These are phyloP conservation scores for Elaeis guineensis DNA, from an alignment of 176 grass and related monocot species.

Conservation along the genomic window DNA sequence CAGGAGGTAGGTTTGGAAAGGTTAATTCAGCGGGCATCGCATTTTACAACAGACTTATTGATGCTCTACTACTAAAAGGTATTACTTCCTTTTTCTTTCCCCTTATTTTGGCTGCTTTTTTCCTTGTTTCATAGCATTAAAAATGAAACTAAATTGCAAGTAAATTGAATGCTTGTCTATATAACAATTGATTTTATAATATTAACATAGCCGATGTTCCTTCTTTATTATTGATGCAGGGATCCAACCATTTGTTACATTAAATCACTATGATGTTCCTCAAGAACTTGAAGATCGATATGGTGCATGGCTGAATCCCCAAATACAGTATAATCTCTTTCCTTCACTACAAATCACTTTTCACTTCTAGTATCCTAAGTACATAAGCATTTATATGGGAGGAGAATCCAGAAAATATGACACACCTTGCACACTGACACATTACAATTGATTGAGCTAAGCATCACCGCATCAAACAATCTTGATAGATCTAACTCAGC, in stretches of 20 bases:
- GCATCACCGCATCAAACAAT: too few relatives aligned
- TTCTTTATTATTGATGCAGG: conserved; percentile 17
- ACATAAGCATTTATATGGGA: too few relatives aligned
- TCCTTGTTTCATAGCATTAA: too few relatives aligned
- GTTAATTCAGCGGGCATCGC: conserved; percentile 31
- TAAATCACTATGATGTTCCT: conserved; percentile 56
- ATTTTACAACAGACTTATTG: conserved; percentile 46
- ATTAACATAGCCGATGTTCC: too few relatives aligned
- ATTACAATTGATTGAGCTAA: too few relatives aligned
- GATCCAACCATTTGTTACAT: conserved; percentile 62
- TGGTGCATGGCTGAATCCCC: conserved; percentile 38
- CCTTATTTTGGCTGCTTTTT: not conserved
- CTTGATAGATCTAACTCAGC: too few relatives aligned
- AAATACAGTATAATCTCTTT: conserved; percentile 40
- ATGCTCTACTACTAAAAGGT: conserved; percentile 37
- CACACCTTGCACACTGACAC: too few relatives aligned
- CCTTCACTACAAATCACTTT: not conserved
- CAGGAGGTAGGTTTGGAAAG: conserved; percentile 43
- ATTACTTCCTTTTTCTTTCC: not conserved
- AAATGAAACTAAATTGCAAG: too few relatives aligned
- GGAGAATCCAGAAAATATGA: too few relatives aligned
- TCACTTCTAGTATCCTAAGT: not conserved
- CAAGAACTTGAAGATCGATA: conserved; percentile 40
- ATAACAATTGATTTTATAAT: too few relatives aligned
- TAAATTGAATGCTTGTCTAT: too few relatives aligned